Evolutionary conservation across 805 yeast species (phyloP).

Genomic region (Saturnispora galanensis): DNA sequence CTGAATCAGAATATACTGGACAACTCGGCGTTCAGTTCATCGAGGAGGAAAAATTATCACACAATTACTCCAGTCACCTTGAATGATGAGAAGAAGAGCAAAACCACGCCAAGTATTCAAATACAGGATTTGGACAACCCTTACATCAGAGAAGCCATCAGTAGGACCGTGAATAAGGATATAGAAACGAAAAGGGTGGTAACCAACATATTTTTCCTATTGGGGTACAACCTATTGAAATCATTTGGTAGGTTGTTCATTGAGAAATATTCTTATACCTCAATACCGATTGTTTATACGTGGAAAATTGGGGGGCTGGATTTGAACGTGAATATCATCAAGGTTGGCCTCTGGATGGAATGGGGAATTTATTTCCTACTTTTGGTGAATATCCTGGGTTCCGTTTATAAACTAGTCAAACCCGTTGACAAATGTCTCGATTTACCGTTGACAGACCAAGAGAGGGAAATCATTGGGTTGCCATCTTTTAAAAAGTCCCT

Average conservation of each 20-base stretch:
- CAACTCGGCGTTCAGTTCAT: slow-evolving; percentile 5
- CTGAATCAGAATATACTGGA: slow-evolving; percentile 1
- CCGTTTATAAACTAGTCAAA: slow-evolving; percentile 26
- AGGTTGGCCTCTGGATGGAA: slow-evolving; percentile 9
- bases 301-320: neutral
- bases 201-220: slow-evolving; percentile 23
- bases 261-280: neutral
- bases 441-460: slow-evolving; percentile 37
- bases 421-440: slow-evolving; percentile 43
- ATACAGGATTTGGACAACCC: slow-evolving; percentile 8
- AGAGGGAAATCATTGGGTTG: slow-evolving; percentile 38
- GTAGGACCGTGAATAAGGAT: slow-evolving; percentile 36
- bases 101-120: neutral
- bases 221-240: slow-evolving; percentile 17
- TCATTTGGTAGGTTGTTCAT: neutral
- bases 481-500: slow-evolving; percentile 8
- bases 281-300: neutral
- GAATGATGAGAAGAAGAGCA: neutral
- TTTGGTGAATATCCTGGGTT: slow-evolving; percentile 21
- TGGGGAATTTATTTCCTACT: slow-evolving; percentile 20
- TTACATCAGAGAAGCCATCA: slow-evolving; percentile 32
- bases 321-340: neutral
- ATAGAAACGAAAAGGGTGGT: slow-evolving; percentile 27
- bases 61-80: too few species aligned
- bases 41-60: neutral